Base-by-base conservation (phyloP, 164 flowering plant species). In the Euptelea pleiosperma region DNA sequence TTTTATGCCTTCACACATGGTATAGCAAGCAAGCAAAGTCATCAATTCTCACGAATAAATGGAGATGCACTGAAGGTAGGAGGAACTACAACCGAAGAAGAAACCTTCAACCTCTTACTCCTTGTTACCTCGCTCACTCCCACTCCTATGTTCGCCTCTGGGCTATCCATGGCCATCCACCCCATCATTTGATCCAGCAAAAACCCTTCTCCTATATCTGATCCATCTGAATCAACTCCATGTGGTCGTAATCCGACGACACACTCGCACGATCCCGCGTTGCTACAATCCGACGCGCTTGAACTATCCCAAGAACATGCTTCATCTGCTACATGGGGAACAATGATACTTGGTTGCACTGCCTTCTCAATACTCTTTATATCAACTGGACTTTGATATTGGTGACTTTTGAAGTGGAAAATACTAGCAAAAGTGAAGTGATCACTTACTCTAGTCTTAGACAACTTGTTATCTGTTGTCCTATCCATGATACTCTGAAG, bases 51-150 rank as follows among this genome's bases (percentile, higher is more conserved):
- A 12, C 37, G 26, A 52, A 29, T 62, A 6, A 62, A 58, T 15
- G 63, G 60, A 35, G 75, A 70, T 24, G 68, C 73, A 65, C 77
- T 75, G 50, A 86, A 84, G 1, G 81, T 80, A 24, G 90, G 82
- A 69, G 94, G 94, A 59, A 86, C 83, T 21, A 86, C 21, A 28
- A 84, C 77, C 0, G 94, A 86, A 52, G 94, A 84, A 43, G 88
- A 80, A 66, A 86, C 90, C 83, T 79, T 86, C 18, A 76, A 78
- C 75, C 87, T 80, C 61, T 82, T 86, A 52, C 83, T 78, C 57
- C 76, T 73, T 6, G 75, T 49, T 19, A 47, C 63, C 43, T 67
- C 62, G n/a, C 47, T 26, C 3, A n/a, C 43, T 18, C 47, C 21
- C 10, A 8, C n/a, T 14, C 33, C 34, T 3, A 9, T 9, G 19